These are phyloP conservation scores for Apiosordaria backusii DNA, from an alignment of 495 filamentous ascomycete genomes.

Conservation along the genomic window DNA sequence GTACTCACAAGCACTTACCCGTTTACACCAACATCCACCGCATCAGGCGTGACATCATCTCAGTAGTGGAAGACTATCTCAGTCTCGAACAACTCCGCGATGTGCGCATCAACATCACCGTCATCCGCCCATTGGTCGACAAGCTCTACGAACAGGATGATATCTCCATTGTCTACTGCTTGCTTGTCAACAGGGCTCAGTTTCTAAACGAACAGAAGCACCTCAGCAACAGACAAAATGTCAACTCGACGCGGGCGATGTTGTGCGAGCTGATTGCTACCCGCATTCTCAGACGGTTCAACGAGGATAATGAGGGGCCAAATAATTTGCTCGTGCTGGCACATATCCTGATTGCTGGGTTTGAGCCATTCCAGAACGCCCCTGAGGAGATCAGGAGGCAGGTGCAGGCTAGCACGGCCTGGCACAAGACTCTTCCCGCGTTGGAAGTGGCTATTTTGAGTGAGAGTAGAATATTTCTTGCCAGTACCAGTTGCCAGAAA, in stretches of 20 bases:
- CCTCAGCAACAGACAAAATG: constrained; percentile 65
- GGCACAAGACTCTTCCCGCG: constrained; percentile 60
- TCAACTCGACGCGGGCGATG: constrained; percentile 61
- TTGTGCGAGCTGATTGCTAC: constrained; percentile 68
- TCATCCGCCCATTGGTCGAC: constrained; percentile 66
- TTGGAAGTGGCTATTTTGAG: constrained; percentile 69
- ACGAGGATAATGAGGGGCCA: constrained; percentile 62
- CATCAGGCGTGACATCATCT: constrained; percentile 50
- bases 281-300: constrained; percentile 61
- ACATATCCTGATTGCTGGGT: constrained; percentile 68
- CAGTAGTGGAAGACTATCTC: constrained; percentile 51
- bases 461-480: constrained; percentile 63
- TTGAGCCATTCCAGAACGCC: constrained; percentile 69
- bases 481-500: constrained; percentile 64
- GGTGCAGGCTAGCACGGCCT: constrained; percentile 43
- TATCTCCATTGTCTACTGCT: constrained; percentile 65
- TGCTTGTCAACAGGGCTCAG: constrained; percentile 67
- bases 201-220: constrained; percentile 64
- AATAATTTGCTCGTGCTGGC: constrained; percentile 59
- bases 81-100: constrained; percentile 64
- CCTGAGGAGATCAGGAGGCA: constrained; percentile 54
- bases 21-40: constrained; percentile 54
- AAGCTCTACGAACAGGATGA: constrained; percentile 65
- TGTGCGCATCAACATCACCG: constrained; percentile 65
- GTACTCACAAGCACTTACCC: constrained; percentile 43